Base-by-base conservation (phyloP, 169 alveolate species). In the Babesia caballi region DNA sequence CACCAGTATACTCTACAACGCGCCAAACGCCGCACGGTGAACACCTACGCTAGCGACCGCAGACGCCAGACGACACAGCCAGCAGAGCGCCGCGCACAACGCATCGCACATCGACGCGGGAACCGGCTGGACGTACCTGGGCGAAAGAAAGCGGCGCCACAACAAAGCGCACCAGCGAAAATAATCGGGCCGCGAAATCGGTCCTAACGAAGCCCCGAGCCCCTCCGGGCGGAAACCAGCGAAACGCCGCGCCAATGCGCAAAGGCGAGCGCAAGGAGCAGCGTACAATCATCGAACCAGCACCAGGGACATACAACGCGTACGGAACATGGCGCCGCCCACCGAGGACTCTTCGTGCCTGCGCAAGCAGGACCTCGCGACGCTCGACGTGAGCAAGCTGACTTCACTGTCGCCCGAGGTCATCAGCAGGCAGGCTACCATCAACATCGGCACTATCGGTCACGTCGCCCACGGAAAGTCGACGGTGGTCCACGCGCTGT, bases 391-490 rank as follows among this genome's bases (percentile, higher is more conserved):
- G 46, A 69, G 94, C 54, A 85, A 78, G 71, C 86, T 98, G 56
- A 96, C 99, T 36, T 99, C 99, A 17, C 94, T 97, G 49, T 92
- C 99, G 19, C 98, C 97, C 23, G 99, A 98, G 84, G 99, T 98
- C 36, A 98, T 98, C 63, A 94, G 98, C 81, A 92, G 99, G 59
- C 99, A 97, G 85, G 99, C 99, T 2, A 96, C 99, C 33, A 95
- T 97, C 63, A 97, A 98, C 85, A 92, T 88, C 66, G 99, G 99
- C 19, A 98, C 99, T 41, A 98, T 98, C 74, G 99, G 99, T 8
- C 99, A 98, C 85, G 99, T 97, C 83, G 99, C 99, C 9, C 99
- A 97, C 85, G 99, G 99, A n/a, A 98, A 98, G 87, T 96, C 99
- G 8, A 98, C 99, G 0, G 94, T 97, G 21, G 99, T 98, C 28